These are phyloP conservation scores for Rhodotorula diobovata DNA, from an alignment of 768 basidiomycete genomes.

Conservation along the genomic window DNA sequence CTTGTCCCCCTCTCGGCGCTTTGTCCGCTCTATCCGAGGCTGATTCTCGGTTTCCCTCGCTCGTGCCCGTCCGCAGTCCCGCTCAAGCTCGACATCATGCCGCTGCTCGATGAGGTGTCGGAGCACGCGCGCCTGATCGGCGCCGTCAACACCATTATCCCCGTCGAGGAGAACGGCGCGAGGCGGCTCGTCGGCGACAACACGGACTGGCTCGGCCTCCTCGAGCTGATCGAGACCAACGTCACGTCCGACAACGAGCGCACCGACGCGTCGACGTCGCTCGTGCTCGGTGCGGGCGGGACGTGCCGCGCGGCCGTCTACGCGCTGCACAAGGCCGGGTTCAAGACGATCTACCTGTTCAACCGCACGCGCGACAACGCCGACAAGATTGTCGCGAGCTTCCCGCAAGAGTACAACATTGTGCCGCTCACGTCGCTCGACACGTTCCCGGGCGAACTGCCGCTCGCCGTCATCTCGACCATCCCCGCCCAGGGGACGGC, in stretches of 20 bases:
- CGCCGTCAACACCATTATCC: slow-evolving; percentile 89
- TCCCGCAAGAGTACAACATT: slow-evolving; percentile 62
- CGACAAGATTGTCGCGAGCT: slow-evolving; percentile 60
- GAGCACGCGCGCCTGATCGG: slow-evolving; percentile 79
- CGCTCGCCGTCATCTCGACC: slow-evolving; percentile 78
- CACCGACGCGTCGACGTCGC: slow-evolving; percentile 53
- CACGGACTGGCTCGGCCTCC: slow-evolving; percentile 91
- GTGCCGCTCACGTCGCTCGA: slow-evolving; percentile 59
- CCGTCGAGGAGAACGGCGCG: slow-evolving; percentile 48
- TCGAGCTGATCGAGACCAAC: slow-evolving; percentile 50
- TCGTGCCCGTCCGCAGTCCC: slow-evolving; percentile 55
- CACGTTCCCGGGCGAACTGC: slow-evolving; percentile 48
- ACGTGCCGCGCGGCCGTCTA: slow-evolving; percentile 92
- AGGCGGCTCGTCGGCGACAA: slow-evolving; percentile 79
- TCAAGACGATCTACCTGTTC: slow-evolving; percentile 70
- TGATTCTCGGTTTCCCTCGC: neutral
- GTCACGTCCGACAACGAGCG: slow-evolving; percentile 49
- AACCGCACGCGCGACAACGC: slow-evolving; percentile 80
- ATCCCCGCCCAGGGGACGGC: slow-evolving; percentile 69
- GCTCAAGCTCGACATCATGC: slow-evolving; percentile 83
- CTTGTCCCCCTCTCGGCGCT: too few species aligned
- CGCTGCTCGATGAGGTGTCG: slow-evolving; percentile 71
- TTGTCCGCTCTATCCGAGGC: neutral
- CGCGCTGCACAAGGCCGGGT: slow-evolving; percentile 67
- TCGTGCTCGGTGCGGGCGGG: slow-evolving; percentile 93